These are phyloP conservation scores for Heliamphora pulchella DNA, from an alignment of 179 eudicot species.

Conservation along the genomic window DNA sequence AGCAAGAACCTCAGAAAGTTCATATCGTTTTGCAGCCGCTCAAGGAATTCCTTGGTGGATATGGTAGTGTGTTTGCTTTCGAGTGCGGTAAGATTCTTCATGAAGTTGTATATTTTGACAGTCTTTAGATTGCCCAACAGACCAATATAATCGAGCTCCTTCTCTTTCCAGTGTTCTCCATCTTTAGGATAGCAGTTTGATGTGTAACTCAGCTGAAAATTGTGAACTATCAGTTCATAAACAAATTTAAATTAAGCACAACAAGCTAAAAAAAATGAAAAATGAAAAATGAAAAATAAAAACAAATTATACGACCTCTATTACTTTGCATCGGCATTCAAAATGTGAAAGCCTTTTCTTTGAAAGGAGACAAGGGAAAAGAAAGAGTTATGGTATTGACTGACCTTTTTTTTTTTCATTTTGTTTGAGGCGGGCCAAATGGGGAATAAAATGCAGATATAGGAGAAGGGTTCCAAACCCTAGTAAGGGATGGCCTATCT, in stretches of 20 bases:
- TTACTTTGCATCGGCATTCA: too few species aligned
- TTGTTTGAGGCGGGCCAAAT: too few species aligned
- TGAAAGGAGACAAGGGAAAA: too few species aligned
- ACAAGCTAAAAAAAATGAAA: not conserved
- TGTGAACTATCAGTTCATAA: not conserved
- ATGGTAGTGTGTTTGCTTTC: not conserved
- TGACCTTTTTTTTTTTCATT: too few species aligned
- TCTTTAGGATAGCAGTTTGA: not conserved
- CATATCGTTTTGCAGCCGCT: not conserved
- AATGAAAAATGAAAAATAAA: too few species aligned
- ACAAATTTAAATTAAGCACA: not conserved
- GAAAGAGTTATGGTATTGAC: too few species aligned
- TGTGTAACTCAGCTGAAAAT: not conserved
- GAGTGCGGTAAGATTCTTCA: not conserved
- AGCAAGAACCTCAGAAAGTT: slow-evolving; percentile 4
- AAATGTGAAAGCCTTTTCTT: too few species aligned
- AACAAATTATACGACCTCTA: too few species aligned
- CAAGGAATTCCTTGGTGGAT: not conserved
- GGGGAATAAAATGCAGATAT: too few species aligned
- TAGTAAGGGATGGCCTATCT: too few species aligned
- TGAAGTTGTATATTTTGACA: not conserved
- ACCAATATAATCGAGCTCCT: not conserved
- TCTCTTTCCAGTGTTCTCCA: not conserved
- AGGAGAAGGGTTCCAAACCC: too few species aligned
- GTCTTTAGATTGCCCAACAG: not conserved